Evolutionary conservation across 305 asterid species (phyloP).

Genomic region (Rubia balearica): DNA sequence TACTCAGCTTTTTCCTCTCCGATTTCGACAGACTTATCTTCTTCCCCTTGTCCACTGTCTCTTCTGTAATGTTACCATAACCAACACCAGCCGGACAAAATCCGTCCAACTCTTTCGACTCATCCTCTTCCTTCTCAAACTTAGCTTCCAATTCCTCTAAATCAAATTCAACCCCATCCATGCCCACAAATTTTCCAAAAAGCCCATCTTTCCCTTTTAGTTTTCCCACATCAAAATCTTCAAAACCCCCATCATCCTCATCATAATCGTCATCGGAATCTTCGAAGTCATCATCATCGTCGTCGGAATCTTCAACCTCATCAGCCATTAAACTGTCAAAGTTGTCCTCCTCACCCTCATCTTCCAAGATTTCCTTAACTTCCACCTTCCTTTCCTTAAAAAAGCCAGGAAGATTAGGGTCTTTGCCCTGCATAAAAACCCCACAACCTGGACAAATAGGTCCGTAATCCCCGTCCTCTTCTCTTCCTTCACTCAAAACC

Average conservation of each 20-base stretch:
- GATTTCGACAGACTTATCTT: slow-evolving; percentile 57
- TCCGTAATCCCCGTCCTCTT: slow-evolving; percentile 63
- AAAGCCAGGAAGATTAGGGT: slow-evolving; percentile 76
- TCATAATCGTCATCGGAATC: slow-evolving; percentile 11
- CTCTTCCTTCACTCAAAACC: slow-evolving; percentile 76
- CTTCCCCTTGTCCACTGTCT: slow-evolving; percentile 45
- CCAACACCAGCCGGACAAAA: slow-evolving; percentile 80
- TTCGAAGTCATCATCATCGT: slow-evolving; percentile 18
- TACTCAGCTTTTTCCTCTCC: slow-evolving; percentile 58
- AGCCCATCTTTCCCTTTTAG: slow-evolving; percentile 28
- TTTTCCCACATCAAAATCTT: slow-evolving; percentile 28
- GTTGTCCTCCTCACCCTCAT: slow-evolving; percentile 30
- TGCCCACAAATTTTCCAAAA: slow-evolving; percentile 17
- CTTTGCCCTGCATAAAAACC: slow-evolving; percentile 76
- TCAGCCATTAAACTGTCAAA: slow-evolving; percentile 36
- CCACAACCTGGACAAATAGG: slow-evolving; percentile 93
- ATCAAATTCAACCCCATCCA: slow-evolving; percentile 44
- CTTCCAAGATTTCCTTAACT: slow-evolving; percentile 31
- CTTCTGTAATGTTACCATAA: slow-evolving; percentile 82
- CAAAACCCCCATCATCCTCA: slow-evolving; percentile 14
- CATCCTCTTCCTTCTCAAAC: slow-evolving; percentile 43
- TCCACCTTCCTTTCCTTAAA: slow-evolving; percentile 44
- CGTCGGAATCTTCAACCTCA: slow-evolving; percentile 24
- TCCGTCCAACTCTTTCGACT: slow-evolving; percentile 61
- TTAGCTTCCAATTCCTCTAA: slow-evolving; percentile 54